phyloP scores from a whole-genome alignment of 148 eudicot genomes.

The Suaeda aralocaspica region DNA sequence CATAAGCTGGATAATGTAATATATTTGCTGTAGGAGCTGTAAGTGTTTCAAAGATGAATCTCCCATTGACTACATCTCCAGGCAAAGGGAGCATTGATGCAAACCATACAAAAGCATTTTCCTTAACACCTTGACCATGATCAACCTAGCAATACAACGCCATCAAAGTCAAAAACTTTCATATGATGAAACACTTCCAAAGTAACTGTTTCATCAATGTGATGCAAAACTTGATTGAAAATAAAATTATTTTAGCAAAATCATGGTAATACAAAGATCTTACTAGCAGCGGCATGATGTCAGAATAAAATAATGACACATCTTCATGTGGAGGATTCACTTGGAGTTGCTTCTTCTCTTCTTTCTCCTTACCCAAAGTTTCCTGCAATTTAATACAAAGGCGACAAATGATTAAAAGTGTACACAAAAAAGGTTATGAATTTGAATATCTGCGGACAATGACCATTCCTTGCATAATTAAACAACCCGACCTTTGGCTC shows the following conservation, averaged over 20 bases:
- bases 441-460: neutral
- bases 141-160: constrained; percentile 59
- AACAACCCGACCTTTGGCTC: neutral
- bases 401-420: neutral
- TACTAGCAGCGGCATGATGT: constrained; percentile 94
- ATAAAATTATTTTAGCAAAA: neutral
- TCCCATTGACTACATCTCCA: constrained; percentile 67
- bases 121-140: constrained; percentile 53
- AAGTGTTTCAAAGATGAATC: constrained; percentile 78
- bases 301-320: constrained; percentile 74
- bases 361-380: constrained; percentile 65
- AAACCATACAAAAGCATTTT: constrained; percentile 86
- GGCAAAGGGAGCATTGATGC: constrained; percentile 62
- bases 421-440: neutral
- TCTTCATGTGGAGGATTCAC: constrained; percentile 55
- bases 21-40: constrained; percentile 65
- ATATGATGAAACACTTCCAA: too few relatives aligned
- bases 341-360: constrained; percentile 46
- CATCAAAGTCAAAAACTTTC: neutral
- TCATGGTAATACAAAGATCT: constrained; percentile 10
- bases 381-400: constrained; percentile 42
- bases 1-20: constrained; percentile 82
- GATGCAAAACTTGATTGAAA: neutral
- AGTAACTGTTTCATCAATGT: neutral
- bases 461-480: neutral